Evolutionary conservation across 1,284 basidiomycete genomes (phyloP), one percentile per base, ranked within the genome.

Genomic region (Spongiforma sp.): DNA sequence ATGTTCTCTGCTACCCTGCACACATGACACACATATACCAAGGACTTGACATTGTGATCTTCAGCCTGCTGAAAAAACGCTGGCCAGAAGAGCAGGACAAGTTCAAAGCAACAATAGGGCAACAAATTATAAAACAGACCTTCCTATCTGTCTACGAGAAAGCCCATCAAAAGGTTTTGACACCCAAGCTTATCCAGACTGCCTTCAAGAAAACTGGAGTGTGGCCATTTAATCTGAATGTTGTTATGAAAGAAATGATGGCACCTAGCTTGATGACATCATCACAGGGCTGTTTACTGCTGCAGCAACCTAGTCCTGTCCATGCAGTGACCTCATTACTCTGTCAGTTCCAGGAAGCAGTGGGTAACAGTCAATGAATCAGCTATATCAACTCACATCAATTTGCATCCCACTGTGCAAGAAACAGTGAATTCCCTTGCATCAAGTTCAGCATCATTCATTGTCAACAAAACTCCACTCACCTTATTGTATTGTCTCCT

Each of bases 1-100:
- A 50, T 50, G 46, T 50, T 50, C 46, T 50, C 17, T 50, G 46
- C 26, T 50, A 50, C 10, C 61, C 28, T 1, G 50, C 63, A 39
- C 61, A 64, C n/a, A 8, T 41, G 1, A 64, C 56, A 8, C 63
- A 64, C n/a, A 37, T 64, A 3, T 63, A 65, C 14, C 43, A 65
- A 12, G 61, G 53, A 6, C 57, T 65, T 24, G 57, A 64, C 41
- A 43, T 64, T 2, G 33, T 55, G 0, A 26, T 65, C 4, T 65
- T 63, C n/a, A n/a, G 57, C 1, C 32, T 52, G 2, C 15, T 65
- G 2, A 65, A 63, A 4, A 2, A 32, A 1, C 30, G 5, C 10
- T 60, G 62, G 62, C 14, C 52, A 5, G 12, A 60, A 10, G 57
- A 64, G 24, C n/a, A 12, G 8, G 56, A 58, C 5, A 2, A 5